Evolutionary conservation across 306 rosid genomes (phyloP).

Genomic region (Glycine tomentella): DNA sequence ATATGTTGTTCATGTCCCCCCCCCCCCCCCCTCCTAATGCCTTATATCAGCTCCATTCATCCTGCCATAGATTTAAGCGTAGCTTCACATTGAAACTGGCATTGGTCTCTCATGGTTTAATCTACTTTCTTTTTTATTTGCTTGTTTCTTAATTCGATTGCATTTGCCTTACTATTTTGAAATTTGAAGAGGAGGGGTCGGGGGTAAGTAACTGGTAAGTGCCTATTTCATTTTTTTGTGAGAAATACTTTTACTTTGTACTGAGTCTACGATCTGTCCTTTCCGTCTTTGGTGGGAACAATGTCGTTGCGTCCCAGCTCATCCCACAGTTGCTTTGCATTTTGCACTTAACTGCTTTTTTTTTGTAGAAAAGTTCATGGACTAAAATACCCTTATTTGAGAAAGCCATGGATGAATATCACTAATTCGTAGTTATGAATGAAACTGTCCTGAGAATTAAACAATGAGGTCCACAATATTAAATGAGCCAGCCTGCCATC

Average conservation of each 20-base stretch:
- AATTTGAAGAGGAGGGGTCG: background rate
- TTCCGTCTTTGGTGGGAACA: slow-evolving; percentile 44
- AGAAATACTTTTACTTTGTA: slow-evolving; percentile 30
- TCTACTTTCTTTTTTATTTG: background rate
- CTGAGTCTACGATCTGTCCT: slow-evolving; percentile 42
- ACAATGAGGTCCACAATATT: slow-evolving; percentile 21
- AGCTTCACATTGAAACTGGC: background rate
- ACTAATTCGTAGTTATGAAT: background rate
- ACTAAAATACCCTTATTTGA: slow-evolving; percentile 44
- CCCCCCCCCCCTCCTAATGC: too few relatives aligned
- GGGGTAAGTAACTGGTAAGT: slow-evolving; percentile 1
- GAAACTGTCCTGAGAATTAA: background rate
- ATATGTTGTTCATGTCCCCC: background rate
- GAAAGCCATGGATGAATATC: background rate
- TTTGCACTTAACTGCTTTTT: too few relatives aligned
- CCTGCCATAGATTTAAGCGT: background rate
- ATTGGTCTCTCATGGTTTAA: slow-evolving; percentile 5
- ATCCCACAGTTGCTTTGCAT: too few relatives aligned
- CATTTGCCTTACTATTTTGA: background rate
- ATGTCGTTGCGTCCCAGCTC: slow-evolving; percentile 17
- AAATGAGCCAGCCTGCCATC: slow-evolving; percentile 3
- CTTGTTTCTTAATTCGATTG: slow-evolving; percentile 2
- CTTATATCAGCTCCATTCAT: background rate
- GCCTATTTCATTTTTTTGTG: slow-evolving; percentile 3
- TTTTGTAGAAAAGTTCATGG: background rate